Conservation (phyloP, 306 rosid species). For the Cyclanthera cordifolia region DNA sequence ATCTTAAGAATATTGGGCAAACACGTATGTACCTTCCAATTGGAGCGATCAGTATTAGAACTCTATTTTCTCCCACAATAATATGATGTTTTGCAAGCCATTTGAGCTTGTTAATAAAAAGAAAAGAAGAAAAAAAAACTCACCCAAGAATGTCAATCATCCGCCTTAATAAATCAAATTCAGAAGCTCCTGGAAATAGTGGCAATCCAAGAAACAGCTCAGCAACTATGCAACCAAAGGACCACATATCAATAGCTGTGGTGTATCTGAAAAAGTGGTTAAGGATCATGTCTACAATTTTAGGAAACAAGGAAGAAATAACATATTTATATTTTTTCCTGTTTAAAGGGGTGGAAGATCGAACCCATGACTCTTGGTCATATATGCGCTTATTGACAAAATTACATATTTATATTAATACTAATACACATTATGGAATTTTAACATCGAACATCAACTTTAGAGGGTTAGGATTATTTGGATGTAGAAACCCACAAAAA, state of each 20-base stretch:
- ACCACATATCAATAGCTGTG: slow-evolving; percentile 98
- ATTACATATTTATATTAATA: too few species aligned
- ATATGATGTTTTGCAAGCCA: neutral
- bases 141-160: slow-evolving; percentile 96
- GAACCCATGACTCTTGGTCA: too few species aligned
- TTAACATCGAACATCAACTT: too few species aligned
- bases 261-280: slow-evolving; percentile 54
- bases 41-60: neutral
- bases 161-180: slow-evolving; percentile 82
- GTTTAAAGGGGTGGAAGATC: too few species aligned
- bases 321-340: too few species aligned
- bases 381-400: too few species aligned
- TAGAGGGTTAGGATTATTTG: too few species aligned
- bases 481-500: too few species aligned
- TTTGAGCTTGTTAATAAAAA: neutral
- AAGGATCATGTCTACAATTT: slow-evolving; percentile 24
- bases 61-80: neutral
- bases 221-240: slow-evolving; percentile 99
- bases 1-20: neutral
- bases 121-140: slow-evolving; percentile 8
- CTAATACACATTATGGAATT: too few species aligned
- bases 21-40: neutral
- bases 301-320: neutral
- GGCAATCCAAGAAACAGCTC: slow-evolving; percentile 96
- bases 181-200: slow-evolving; percentile 96